Base-by-base conservation (phyloP, 441 rosid genomes). In the Omphalea diandra region DNA sequence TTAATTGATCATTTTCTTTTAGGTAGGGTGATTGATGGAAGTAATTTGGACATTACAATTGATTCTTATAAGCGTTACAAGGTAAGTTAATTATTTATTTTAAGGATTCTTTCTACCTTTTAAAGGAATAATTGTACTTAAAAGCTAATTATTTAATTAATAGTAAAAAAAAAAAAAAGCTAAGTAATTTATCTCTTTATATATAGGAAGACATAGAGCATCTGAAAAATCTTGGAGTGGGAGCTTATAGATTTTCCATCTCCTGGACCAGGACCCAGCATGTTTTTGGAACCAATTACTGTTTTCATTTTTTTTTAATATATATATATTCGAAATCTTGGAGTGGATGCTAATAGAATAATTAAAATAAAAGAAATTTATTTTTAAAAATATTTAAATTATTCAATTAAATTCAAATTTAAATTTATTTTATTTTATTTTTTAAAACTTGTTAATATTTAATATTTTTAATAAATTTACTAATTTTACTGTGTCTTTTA, bases 11-110 rank as follows among this genome's bases (percentile, higher is more conserved):
- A 46, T 46, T 38, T 46, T 46, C 6, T 46, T 46, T 59, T 46
- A 85, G 87, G 62, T 2, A 74, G 32, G 63, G 57, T 79, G 17
- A 7, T 0, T 2, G 84, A 77, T 36, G n/a, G 59, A 32, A 73
- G 80, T 59, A 71, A 35, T 61, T 40, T 76, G 33, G 35, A 72
- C 0, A 68, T 35, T 3, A 76, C 80, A 32, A 76, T 79, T 18
- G 90, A 84, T 76, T 82, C 86, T 20, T 84, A 84, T 43, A 70
- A 54, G 4, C 86, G 87, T 9, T 84, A 82, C 73, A 76, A 75
- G 86, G 90, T 77, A 26, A 76, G 46, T 17, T n/a, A n/a, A 4
- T 40, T 3, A 2, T 40, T 40, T n/a, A n/a, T n/a, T n/a, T n/a
- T n/a, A n/a, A n/a, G n/a, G n/a, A n/a, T n/a, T n/a, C n/a, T n/a